phyloP scores from a whole-genome alignment of 352 stramenopile species.

The Phytopythium oedochilum region DNA sequence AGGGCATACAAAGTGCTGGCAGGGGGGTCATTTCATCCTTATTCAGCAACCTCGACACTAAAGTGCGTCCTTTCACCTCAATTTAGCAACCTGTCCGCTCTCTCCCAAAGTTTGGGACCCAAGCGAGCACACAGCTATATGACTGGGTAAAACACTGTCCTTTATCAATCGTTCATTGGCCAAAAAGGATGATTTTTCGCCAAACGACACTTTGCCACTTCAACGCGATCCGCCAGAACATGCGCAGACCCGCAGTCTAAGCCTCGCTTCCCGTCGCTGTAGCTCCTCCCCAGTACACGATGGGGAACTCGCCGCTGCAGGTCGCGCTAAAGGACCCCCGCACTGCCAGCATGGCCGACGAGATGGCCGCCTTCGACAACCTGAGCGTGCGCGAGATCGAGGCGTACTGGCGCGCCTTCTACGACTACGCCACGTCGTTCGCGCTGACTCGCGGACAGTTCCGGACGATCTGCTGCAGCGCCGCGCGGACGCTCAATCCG shows the following conservation, averaged over 20 bases:
- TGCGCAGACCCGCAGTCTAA: background rate
- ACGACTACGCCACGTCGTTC: slow-evolving; percentile 70
- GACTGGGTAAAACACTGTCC: background rate
- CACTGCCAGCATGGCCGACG: slow-evolving; percentile 43
- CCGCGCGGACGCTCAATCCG: slow-evolving; percentile 28
- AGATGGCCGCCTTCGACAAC: slow-evolving; percentile 71
- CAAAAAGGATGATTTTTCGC: slow-evolving; percentile 5
- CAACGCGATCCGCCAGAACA: background rate
- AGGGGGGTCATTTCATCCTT: background rate
- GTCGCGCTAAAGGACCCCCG: slow-evolving; percentile 39
- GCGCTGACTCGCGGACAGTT: slow-evolving; percentile 57
- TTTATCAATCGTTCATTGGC: slow-evolving; percentile 8
- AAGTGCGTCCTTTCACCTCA: slow-evolving; percentile 9
- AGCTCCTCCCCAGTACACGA: slow-evolving; percentile 4
- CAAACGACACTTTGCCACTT: background rate
- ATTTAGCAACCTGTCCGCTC: background rate
- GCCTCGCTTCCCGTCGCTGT: background rate
- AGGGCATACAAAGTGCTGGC: background rate
- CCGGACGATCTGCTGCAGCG: slow-evolving; percentile 53
- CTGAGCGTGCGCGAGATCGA: slow-evolving; percentile 68
- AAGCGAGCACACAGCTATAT: no score
- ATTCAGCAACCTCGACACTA: background rate
- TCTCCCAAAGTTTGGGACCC: background rate
- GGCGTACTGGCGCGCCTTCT: slow-evolving; percentile 81
- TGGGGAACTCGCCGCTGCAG: slow-evolving; percentile 63